Evolutionary conservation across 139 green algal genomes (phyloP), one percentile per base, ranked within the genome.

Genomic region (Chlorella sp.): DNA sequence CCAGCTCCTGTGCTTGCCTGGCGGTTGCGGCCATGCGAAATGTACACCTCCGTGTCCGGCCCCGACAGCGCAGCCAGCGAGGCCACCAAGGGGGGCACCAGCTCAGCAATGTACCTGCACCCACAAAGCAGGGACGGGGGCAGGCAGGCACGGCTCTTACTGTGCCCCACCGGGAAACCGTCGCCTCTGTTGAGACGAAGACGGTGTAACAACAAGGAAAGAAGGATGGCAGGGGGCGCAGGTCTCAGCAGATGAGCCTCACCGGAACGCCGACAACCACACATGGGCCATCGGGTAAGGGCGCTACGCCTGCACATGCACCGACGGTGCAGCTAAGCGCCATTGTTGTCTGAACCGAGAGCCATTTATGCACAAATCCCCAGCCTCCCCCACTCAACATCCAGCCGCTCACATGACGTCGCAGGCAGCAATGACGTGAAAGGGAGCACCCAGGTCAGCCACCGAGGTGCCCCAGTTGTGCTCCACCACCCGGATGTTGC

Each of bases 1-100:
- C 48, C 48, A 57, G 48, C 48, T 16, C 48, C 48, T 9, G n/a
- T n/a, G 48, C 48, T 57, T 64, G 77, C 83, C 83, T 88, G 84
- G 12, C 84, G 84, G 68, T 88, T 88, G 37, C 84, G 66, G 30
- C 84, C 84, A 28, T 88, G 84, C 1, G 84, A 69, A 18, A 88
- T 81, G 39, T 77, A 57, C 22, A 88, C 30, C 68, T 66, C 39
- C 0, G 66, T 81, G 39, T 30, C 30, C 3, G 66, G 84, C 4
- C 66, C 84, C 12, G 68, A 30, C 24, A 88, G 66, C 30, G 84
- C 84, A 1, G n/a, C 28, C 66, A 88, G 84, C 39, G 84, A 81
- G 39, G 66, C 66, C 5, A 88, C 53, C 39, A 88, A 68, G 9
- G 84, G 39, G 4, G 53, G 28, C 16, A 88, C 83, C 22, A 66